Percentiles rank a stretch among this genome's conserved stretches.
phyloP scores from a whole-genome alignment of 192 early-diverging fungal genomes.

The Gryganskiella cystojenkinii region DNA sequence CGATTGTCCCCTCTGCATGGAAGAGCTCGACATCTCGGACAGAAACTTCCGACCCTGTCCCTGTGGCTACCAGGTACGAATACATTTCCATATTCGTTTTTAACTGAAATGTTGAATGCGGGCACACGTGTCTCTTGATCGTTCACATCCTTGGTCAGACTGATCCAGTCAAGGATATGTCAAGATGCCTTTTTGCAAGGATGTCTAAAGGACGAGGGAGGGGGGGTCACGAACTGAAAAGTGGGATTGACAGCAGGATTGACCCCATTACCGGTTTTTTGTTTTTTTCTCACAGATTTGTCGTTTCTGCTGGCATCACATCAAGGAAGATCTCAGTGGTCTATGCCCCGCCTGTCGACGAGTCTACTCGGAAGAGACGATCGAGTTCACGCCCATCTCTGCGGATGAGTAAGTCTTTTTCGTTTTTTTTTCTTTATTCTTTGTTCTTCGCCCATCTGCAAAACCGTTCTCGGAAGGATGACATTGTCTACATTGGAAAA shows the following conservation, averaged over 20 bases:
- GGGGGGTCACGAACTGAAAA: too few relatives aligned
- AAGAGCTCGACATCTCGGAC: conserved; percentile 97
- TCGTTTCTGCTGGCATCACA: conserved; percentile 98
- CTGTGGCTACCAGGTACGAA: conserved; percentile 94
- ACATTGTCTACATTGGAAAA: not conserved
- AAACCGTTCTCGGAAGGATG: not conserved
- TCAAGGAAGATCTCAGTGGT: conserved; percentile 92
- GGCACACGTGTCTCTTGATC: too few relatives aligned
- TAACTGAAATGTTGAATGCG: not conserved
- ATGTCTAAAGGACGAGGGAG: too few relatives aligned
- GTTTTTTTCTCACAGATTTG: conserved; percentile 80
- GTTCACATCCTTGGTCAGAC: too few relatives aligned
- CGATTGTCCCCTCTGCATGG: conserved; percentile 98
- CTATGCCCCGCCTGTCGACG: conserved; percentile 96
- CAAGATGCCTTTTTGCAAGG: too few relatives aligned
- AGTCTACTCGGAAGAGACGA: conserved; percentile 88
- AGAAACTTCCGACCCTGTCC: conserved; percentile 97
- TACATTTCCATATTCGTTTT: not conserved
- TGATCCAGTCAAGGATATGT: too few relatives aligned
- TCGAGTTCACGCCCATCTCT: conserved; percentile 90
- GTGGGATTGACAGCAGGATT: not conserved
- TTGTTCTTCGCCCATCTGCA: conserved; percentile 4
- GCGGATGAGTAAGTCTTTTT: conserved; percentile 82
- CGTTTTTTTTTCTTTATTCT: conserved; percentile 21
- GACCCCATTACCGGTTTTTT: conserved; percentile 6